Conservation (phyloP, 139 green algal genomes). For the Pleodorina starrii region DNA sequence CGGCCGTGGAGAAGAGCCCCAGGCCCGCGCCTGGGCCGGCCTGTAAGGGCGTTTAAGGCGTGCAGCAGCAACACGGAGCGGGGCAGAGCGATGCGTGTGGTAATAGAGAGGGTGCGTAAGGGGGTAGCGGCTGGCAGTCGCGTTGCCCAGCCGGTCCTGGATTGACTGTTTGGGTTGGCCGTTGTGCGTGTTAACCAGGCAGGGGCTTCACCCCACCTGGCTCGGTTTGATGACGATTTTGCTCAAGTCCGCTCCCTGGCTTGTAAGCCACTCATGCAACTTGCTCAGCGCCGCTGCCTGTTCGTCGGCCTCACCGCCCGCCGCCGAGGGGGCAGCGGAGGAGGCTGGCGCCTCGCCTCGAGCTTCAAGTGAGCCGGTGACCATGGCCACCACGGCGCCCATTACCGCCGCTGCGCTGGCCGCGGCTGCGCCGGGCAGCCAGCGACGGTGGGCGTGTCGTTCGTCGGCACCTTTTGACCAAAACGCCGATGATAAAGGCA, state of each 20-base stretch:
- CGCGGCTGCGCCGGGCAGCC: not conserved
- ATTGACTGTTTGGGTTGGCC: no score
- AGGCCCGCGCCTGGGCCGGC: constrained; percentile 23
- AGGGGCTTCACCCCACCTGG: no score
- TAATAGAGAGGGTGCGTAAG: no score
- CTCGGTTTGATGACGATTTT: not conserved
- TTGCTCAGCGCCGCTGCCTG: not conserved
- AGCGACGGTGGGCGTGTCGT: not conserved
- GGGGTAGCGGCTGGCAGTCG: no score
- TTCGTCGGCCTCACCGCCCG: not conserved
- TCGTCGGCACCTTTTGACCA: not conserved
- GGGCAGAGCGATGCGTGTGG: no score
- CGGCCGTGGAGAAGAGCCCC: not conserved
- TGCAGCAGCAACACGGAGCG: no score
- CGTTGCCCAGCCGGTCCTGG: no score
- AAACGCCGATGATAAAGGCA: not conserved
- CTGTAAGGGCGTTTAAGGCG: not conserved
- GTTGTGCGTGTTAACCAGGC: no score
- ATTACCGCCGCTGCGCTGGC: not conserved
- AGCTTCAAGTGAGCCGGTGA: not conserved
- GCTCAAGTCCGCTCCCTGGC: constrained; percentile 13
- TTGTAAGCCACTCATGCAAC: constrained; percentile 18
- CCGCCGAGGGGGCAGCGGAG: not conserved
- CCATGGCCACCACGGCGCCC: not conserved
- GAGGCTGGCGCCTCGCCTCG: not conserved